Conservation (phyloP, 169 alveolate species). For the Condylostoma magnum region DNA sequence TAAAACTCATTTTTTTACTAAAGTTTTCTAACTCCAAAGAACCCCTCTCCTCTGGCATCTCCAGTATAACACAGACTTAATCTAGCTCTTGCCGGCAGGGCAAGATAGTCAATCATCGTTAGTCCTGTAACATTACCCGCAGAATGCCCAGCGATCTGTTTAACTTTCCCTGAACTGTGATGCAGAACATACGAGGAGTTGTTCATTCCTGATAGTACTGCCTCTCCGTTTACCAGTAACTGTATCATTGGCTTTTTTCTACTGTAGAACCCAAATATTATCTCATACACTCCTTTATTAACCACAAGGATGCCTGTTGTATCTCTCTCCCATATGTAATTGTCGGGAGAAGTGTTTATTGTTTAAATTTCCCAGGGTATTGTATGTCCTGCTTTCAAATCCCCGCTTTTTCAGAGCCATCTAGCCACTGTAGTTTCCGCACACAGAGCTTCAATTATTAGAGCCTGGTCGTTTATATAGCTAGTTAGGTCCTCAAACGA, state of each 20-base stretch:
- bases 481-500: slow-evolving; percentile 32
- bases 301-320: slow-evolving; percentile 40
- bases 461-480: slow-evolving; percentile 45
- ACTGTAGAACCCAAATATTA: slow-evolving; percentile 49
- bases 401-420: slow-evolving; percentile 79
- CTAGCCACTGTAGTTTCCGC: slow-evolving; percentile 74
- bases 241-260: slow-evolving; percentile 61
- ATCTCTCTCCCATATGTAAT: slow-evolving; percentile 72
- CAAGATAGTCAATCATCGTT: slow-evolving; percentile 64
- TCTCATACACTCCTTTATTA: slow-evolving; percentile 74
- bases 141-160: slow-evolving; percentile 4
- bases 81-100: slow-evolving; percentile 83
- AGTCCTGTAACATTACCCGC: slow-evolving; percentile 42
- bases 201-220: slow-evolving; percentile 50
- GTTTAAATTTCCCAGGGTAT: slow-evolving; percentile 81
- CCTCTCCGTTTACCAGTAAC: slow-evolving; percentile 57
- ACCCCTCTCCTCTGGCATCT: slow-evolving; percentile 77
- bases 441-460: slow-evolving; percentile 65
- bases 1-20: too few relatives aligned
- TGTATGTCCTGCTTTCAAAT: slow-evolving; percentile 28
- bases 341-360: slow-evolving; percentile 75
- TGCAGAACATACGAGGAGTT: slow-evolving; percentile 29
- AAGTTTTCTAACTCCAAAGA: slow-evolving; percentile 71
- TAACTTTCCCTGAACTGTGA: slow-evolving; percentile 31
- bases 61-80: slow-evolving; percentile 75